Base-by-base conservation (phyloP, 23 red algal species). In the Gracilariopsis chorda region DNA sequence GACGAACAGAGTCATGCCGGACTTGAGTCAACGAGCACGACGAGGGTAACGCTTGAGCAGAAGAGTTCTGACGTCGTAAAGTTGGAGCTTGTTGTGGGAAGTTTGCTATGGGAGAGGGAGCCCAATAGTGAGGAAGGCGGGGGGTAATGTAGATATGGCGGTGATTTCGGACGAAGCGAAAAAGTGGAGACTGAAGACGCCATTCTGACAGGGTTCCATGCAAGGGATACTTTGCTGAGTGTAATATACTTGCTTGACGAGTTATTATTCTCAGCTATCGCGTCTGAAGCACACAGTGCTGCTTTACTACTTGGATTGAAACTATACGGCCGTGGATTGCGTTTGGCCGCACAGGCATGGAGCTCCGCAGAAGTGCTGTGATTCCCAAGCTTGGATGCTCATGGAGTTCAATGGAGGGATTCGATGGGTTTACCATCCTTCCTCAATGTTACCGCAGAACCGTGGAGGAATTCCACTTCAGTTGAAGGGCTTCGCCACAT, bases 401-500 rank as follows among this genome's bases (percentile, higher is more conserved):
- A 47, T 52, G 76, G 76, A 20, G 76, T 80, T 13, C 76, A 80
- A 24, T 80, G 76, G 76, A 41, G 49, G 6, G 76, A 80, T 34
- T 30, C 76, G 8, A 27, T 49, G 24, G 46, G 46, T n/a, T 47
- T 80, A 16, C 76, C 76, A 51, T 52, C 76, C 24, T 27, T 80
- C 21, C 76, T 80, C 7, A 80, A 80, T 52, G 76, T 80, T 20
- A 57, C 24, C 49, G 49, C 76, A 27, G 76, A 80, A 27, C 44
- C 76, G 30, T 47, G 23, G 13, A n/a, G 8, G n/a, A 80, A 57
- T 34, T 80, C 20, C 36, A 80, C 76, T 25, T 80, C 76, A 30
- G 35, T 80, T 80, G 43, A 80, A 55, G 76, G 76, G 23, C 76
- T 80, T 17, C 76, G 76, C 23, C 76, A 80, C 55, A 47, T 80